Evolutionary conservation across 495 filamentous ascomycete genomes (phyloP).

Genomic region (Staphylotrichum longicolle): DNA sequence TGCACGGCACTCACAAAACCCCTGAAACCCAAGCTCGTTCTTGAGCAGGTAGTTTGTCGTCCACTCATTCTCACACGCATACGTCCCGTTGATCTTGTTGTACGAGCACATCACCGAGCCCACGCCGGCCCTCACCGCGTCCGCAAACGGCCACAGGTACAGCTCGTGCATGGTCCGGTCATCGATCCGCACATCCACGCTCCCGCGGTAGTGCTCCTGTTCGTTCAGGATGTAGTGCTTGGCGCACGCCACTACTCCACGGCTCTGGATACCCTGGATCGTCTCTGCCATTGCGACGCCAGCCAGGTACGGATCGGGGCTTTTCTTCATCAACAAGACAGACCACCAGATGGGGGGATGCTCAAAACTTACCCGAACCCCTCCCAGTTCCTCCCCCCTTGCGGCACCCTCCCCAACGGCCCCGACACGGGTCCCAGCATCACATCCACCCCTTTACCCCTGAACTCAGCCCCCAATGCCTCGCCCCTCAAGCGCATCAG

Average conservation of each 20-base stretch:
- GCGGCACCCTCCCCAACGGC: constrained; percentile 2
- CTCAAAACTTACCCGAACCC: constrained; percentile 1
- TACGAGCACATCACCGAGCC: constrained; percentile 10
- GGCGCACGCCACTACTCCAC: background rate
- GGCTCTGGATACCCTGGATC: constrained; percentile 9
- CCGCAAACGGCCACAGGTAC: constrained; percentile 12
- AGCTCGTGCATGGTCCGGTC: constrained; percentile 12
- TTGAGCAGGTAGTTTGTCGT: constrained; percentile 5
- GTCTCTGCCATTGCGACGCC: constrained; percentile 10
- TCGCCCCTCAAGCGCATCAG: constrained; percentile 1
- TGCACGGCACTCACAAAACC: background rate
- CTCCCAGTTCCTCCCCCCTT: constrained; percentile 6
- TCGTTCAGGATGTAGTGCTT: constrained; percentile 12
- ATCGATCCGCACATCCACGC: background rate
- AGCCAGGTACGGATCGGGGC: constrained; percentile 6
- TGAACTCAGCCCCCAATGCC: constrained; percentile 5
- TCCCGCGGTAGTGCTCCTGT: constrained; percentile 1
- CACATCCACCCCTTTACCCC: constrained; percentile 3
- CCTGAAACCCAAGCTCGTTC: constrained; percentile 9
- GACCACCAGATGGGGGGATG: background rate
- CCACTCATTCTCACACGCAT: constrained; percentile 4
- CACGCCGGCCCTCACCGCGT: constrained; percentile 1
- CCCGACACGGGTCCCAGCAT: constrained; percentile 6
- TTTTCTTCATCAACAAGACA: background rate
- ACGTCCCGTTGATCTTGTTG: constrained; percentile 10